Percentiles rank a stretch among this genome's conserved stretches.
These are phyloP conservation scores for Petrea volubilis DNA, from an alignment of 257 asterid species.

Conservation along the genomic window DNA sequence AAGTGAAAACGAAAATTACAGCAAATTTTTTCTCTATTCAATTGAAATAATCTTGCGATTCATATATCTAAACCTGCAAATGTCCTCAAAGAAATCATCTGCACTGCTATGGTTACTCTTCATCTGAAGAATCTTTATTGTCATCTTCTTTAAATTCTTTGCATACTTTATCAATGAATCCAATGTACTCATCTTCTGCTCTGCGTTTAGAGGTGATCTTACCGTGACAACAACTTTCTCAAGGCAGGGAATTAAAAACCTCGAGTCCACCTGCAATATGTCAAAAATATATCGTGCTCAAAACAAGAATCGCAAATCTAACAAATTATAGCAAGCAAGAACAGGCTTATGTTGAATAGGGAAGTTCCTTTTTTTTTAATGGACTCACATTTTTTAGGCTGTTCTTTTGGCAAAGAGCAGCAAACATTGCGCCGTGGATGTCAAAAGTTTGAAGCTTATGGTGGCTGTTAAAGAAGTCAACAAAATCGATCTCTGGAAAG, in stretches of 20 bases:
- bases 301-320: neutral
- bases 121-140: constrained; percentile 91
- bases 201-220: constrained; percentile 92
- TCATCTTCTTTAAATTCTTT: constrained; percentile 69
- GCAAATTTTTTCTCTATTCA: constrained; percentile 36
- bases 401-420: constrained; percentile 94
- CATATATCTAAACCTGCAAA: constrained; percentile 68
- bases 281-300: neutral
- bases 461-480: constrained; percentile 89
- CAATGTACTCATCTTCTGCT: constrained; percentile 86
- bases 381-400: constrained; percentile 87
- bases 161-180: constrained; percentile 71
- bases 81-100: constrained; percentile 93
- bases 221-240: constrained; percentile 79
- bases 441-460: constrained; percentile 80
- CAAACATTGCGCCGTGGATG: constrained; percentile 97
- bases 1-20: neutral
- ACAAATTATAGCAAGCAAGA: neutral
- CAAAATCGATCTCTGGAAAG: constrained; percentile 88
- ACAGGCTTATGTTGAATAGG: neutral
- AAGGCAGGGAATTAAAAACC: constrained; percentile 70
- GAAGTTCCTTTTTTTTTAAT: neutral
- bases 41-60: constrained; percentile 73
- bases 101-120: constrained; percentile 97
- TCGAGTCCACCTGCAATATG: constrained; percentile 62